Conservation (phyloP, 495 filamentous ascomycete species). For the Penicillium chermesinum region DNA sequence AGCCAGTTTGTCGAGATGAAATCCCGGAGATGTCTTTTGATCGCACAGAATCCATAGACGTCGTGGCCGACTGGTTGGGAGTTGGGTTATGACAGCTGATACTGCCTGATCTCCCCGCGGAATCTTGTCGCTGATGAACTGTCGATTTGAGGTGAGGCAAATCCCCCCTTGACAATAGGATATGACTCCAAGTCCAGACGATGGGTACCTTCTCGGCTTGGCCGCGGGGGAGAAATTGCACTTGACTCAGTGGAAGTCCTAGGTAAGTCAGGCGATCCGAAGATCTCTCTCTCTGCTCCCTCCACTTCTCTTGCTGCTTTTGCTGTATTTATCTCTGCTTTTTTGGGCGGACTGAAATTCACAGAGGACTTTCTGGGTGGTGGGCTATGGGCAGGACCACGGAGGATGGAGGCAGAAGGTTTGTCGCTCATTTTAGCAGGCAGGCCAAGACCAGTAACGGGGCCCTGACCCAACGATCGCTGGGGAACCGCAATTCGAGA, state of each 20-base stretch:
- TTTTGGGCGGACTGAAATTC: conserved; percentile 34
- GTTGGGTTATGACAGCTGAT: conserved; percentile 8
- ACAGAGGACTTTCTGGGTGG: conserved; percentile 61
- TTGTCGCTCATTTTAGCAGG: conserved; percentile 1
- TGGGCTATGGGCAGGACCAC: conserved; percentile 51
- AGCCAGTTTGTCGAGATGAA: conserved; percentile 37
- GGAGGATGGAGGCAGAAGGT: not conserved
- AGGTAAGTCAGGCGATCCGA: conserved; percentile 7
- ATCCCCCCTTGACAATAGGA: conserved; percentile 75
- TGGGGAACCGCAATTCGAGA: conserved; percentile 44
- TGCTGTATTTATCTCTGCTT: conserved; percentile 18
- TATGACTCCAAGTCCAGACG: conserved; percentile 58
- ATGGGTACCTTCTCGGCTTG: conserved; percentile 76
- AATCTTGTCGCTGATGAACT: conserved; percentile 40
- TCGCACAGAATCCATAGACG: conserved; percentile 37
- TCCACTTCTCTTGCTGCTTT: conserved; percentile 22
- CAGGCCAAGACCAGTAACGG: not conserved
- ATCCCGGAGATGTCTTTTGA: conserved; percentile 32
- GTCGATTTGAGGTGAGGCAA: conserved; percentile 44
- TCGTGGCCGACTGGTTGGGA: conserved; percentile 23
- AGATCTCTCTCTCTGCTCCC: conserved; percentile 22
- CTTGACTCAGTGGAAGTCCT: not conserved
- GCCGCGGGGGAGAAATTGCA: conserved; percentile 43
- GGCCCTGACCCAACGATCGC: conserved; percentile 1
- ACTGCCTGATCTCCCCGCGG: conserved; percentile 26